These are phyloP conservation scores for Geotrichum europaeum DNA, from an alignment of 1,139 yeast genomes.

Conservation along the genomic window DNA sequence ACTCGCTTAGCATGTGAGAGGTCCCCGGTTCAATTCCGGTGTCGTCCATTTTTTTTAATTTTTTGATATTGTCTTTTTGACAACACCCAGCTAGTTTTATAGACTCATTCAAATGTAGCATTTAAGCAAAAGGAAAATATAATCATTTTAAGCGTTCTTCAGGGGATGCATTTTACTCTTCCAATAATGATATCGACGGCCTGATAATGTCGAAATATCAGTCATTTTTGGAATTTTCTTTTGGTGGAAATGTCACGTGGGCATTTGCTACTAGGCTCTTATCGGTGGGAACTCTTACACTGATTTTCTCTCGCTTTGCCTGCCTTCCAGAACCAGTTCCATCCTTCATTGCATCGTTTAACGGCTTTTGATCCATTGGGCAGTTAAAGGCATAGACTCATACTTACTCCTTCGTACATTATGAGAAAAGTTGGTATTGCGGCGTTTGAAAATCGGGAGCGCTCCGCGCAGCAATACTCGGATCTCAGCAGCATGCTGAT, in stretches of 20 bases:
- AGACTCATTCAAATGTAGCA: too few relatives aligned
- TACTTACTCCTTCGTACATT: slow-evolving; percentile 26
- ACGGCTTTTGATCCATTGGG: neutral
- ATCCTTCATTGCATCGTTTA: neutral
- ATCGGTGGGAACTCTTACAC: neutral
- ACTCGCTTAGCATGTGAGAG: neutral
- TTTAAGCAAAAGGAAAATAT: too few relatives aligned
- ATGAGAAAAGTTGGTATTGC: slow-evolving; percentile 39
- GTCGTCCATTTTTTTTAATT: neutral
- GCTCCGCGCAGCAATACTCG: slow-evolving; percentile 32
- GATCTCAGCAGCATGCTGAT: slow-evolving; percentile 32
- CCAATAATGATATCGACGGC: too few relatives aligned
- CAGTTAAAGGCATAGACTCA: neutral
- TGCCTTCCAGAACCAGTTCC: neutral
- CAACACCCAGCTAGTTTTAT: too few relatives aligned
- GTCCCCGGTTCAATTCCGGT: neutral
- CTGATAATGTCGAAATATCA: too few relatives aligned
- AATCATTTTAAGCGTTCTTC: too few relatives aligned
- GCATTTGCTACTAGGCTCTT: neutral
- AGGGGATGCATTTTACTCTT: too few relatives aligned
- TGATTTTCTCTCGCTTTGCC: neutral
- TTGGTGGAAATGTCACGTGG: too few relatives aligned
- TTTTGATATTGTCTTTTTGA: too few relatives aligned
- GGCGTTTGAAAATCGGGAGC: slow-evolving; percentile 35
- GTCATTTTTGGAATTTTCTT: too few relatives aligned